phyloP scores from a whole-genome alignment of 108 stramenopile genomes.

The Nitzschia inconspicua region DNA sequence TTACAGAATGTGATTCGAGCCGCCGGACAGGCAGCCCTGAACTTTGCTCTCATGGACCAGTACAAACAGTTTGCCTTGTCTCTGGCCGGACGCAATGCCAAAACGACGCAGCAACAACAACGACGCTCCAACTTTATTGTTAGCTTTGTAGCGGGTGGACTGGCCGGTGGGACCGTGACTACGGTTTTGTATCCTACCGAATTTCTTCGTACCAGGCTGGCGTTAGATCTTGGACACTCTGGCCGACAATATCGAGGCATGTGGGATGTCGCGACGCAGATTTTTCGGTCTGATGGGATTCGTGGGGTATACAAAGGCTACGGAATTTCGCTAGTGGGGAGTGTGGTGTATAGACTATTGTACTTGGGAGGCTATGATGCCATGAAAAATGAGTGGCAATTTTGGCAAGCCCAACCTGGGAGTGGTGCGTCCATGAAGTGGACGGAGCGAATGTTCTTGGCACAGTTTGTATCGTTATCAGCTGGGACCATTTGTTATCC shows the following conservation, averaged over 20 bases:
- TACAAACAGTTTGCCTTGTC: conserved; percentile 45
- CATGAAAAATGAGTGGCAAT: conserved; percentile 63
- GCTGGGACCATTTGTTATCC: conserved; percentile 96
- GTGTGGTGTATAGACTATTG: conserved; percentile 90
- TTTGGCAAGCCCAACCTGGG: not conserved
- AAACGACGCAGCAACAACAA: conserved; percentile 15
- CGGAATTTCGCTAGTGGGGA: conserved; percentile 90
- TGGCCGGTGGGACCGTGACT: conserved; percentile 93
- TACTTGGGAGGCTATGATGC: conserved; percentile 98
- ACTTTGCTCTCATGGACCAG: conserved; percentile 79
- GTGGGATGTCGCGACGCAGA: conserved; percentile 67
- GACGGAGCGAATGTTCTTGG: conserved; percentile 77
- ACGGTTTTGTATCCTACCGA: conserved; percentile 96
- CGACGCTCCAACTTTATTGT: conserved; percentile 43
- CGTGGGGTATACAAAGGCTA: conserved; percentile 96
- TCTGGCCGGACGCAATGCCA: not conserved
- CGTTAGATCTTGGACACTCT: conserved; percentile 86
- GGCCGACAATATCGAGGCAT: conserved; percentile 60
- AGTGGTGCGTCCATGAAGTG: not conserved
- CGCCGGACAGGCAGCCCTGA: conserved; percentile 75
- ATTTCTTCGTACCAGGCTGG: conserved; percentile 94
- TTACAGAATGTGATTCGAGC: conserved; percentile 72
- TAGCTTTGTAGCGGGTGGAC: conserved; percentile 89
- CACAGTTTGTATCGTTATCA: conserved; percentile 84
- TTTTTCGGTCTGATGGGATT: conserved; percentile 78